Base-by-base conservation (phyloP, 2,329 filamentous ascomycete genomes). In the Rhinocladiella mackenziei region DNA sequence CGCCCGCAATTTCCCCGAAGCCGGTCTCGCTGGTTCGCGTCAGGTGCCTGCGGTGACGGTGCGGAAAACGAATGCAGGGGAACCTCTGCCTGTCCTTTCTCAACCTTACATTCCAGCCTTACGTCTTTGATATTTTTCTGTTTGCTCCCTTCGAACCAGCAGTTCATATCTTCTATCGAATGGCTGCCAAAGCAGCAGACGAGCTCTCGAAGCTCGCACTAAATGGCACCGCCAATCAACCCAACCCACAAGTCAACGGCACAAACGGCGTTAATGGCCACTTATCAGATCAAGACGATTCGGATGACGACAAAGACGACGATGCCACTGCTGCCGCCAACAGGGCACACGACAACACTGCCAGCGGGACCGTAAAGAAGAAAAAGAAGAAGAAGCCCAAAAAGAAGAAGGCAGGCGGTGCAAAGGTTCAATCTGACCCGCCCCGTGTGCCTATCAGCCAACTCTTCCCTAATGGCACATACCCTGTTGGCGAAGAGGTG, bases 341-440 rank as follows among this genome's bases (percentile, higher is more conserved):
- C n/a, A 65, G 64, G 60, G 65, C 62, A 64, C 51, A 45, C 60
- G 56, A 39, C 20, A 36, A 34, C 19, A 30, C 33, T 23, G 44
- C 49, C 22, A 59, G 60, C 29, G 62, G 9, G 39, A 64, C 61
- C 25, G 67, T 68, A 39, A 86, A 86, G 68, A 88, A 88, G 71
- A 88, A 89, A 71, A 91, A 89, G 75, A 88, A 87, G 75, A 86
- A 82, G 74, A 83, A 80, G 69, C 78, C 81, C 62, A 81, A 80
- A 65, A 84, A 80, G 72, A 84, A 84, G 76, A 84, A 81, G 60
- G 71, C 68, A 52, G 66, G 57, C 13, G 67, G 62, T 5, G 74
- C 81, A 39, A 87, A 84, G 43, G 74, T 75, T 35, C 87, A 94
- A 68, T 84, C 83, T n/a, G 75, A 79, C 39, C 86, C 87, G 22